These are phyloP conservation scores for Coccinonectria pachysandricola DNA, from an alignment of 2,329 filamentous ascomycete species.

Conservation along the genomic window DNA sequence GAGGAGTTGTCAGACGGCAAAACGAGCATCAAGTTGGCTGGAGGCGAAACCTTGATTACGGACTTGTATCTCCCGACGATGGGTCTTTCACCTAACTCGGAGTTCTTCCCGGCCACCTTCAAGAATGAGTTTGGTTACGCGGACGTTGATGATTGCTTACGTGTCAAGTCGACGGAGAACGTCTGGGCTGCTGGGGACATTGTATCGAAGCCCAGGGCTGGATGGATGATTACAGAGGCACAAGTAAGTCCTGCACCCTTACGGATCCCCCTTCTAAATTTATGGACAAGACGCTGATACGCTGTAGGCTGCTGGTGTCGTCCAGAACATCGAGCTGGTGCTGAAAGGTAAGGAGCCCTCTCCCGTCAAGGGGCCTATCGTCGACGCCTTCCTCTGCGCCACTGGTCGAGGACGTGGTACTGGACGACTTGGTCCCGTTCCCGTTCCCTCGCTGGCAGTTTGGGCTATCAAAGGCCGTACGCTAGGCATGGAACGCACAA, in stretches of 20 bases:
- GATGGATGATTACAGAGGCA: slow-evolving; percentile 50
- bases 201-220: slow-evolving; percentile 40
- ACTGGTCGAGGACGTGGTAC: slow-evolving; percentile 40
- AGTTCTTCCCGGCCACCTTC: slow-evolving; percentile 36
- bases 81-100: slow-evolving; percentile 44
- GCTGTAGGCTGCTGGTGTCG: slow-evolving; percentile 36
- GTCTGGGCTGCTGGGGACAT: slow-evolving; percentile 47
- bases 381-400: slow-evolving; percentile 39
- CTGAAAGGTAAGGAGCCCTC: slow-evolving; percentile 34
- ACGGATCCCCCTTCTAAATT: no score
- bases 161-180: slow-evolving; percentile 32
- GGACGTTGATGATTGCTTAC: slow-evolving; percentile 40
- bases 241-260: slow-evolving; percentile 27
- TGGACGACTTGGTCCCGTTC: slow-evolving; percentile 36
- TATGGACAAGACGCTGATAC: not conserved
- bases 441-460: slow-evolving; percentile 40
- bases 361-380: slow-evolving; percentile 34
- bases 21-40: slow-evolving; percentile 37
- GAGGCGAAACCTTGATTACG: slow-evolving; percentile 37
- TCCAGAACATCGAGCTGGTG: slow-evolving; percentile 41
- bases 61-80: slow-evolving; percentile 49
- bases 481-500: slow-evolving; percentile 33
- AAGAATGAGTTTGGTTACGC: slow-evolving; percentile 36
- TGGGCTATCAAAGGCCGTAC: slow-evolving; percentile 43
- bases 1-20: slow-evolving; percentile 29